phyloP scores from a whole-genome alignment of 2,329 filamentous ascomycete genomes.

The Neonectria punicea region DNA sequence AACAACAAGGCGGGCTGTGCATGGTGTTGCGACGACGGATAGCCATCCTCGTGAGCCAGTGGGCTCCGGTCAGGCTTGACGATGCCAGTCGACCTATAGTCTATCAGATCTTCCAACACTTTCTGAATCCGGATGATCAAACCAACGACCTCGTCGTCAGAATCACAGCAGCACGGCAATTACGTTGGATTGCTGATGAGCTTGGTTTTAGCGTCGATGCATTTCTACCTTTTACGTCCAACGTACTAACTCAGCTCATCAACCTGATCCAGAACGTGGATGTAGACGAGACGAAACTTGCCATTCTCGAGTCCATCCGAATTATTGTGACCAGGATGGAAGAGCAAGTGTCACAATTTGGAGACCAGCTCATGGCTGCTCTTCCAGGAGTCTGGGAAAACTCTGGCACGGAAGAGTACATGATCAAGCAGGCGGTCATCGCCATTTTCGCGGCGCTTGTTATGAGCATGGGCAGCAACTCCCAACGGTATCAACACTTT shows the following conservation, averaged over 20 bases:
- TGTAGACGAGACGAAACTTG: constrained; percentile 88
- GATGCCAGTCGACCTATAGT: constrained; percentile 76
- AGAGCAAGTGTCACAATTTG: constrained; percentile 72
- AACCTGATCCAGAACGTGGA: constrained; percentile 82
- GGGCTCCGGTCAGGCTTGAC: constrained; percentile 83
- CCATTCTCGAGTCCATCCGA: constrained; percentile 86
- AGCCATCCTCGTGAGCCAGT: constrained; percentile 88
- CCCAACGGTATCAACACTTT: constrained; percentile 79
- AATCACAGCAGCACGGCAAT: constrained; percentile 87
- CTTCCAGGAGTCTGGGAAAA: constrained; percentile 87
- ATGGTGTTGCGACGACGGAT: constrained; percentile 89
- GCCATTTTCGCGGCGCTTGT: constrained; percentile 86
- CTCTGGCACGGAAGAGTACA: constrained; percentile 81
- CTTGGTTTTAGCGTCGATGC: constrained; percentile 80
- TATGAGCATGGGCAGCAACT: constrained; percentile 83
- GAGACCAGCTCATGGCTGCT: constrained; percentile 83
- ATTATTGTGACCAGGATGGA: constrained; percentile 85
- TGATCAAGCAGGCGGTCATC: constrained; percentile 94
- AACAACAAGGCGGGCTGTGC: constrained; percentile 69
- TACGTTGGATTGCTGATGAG: constrained; percentile 84
- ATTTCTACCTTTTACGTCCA: constrained; percentile 82
- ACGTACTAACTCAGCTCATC: constrained; percentile 79
- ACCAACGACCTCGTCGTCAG: constrained; percentile 92
- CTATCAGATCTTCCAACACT: constrained; percentile 89
- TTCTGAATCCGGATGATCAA: constrained; percentile 80